These are phyloP conservation scores for Mucor plumbeus DNA, from an alignment of 371 early-diverging fungal species.

Conservation along the genomic window DNA sequence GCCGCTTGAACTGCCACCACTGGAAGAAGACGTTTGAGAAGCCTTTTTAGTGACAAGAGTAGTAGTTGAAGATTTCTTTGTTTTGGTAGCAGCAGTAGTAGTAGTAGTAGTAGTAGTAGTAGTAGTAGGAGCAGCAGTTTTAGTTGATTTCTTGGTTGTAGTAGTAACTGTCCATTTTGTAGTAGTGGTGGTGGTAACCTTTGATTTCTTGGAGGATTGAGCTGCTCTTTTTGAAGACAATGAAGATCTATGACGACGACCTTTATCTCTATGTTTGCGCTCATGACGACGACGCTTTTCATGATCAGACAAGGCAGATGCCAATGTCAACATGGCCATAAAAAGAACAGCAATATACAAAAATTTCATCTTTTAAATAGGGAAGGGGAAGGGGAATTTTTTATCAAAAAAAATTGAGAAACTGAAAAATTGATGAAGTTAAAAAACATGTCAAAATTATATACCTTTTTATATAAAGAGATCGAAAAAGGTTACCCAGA, in stretches of 20 bases:
- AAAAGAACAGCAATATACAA: not conserved
- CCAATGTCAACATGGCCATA: constrained; percentile 3
- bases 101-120: not conserved
- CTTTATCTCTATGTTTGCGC: not conserved
- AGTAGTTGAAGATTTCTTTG: not conserved
- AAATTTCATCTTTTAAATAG: not conserved
- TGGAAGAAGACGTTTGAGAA: constrained; percentile 1
- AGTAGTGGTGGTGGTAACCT: not conserved
- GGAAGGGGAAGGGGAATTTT: not conserved
- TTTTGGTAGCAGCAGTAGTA: too few species aligned
- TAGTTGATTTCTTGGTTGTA: not conserved
- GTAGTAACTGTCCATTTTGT: not conserved
- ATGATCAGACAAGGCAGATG: constrained; percentile 8
- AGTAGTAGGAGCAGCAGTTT: not conserved
- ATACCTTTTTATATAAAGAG: constrained; percentile 2
- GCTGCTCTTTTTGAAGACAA: not conserved
- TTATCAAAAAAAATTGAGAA: not conserved
- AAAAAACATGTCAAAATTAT: not conserved
- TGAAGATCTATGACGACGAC: constrained; percentile 2
- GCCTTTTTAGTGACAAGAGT: not conserved
- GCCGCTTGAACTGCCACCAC: constrained; percentile 3
- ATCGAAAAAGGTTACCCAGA: not conserved
- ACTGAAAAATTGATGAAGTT: not conserved
- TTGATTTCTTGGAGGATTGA: not conserved
- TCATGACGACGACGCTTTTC: constrained; percentile 4